Evolutionary conservation across 345 rosid genomes (phyloP), one percentile per base, ranked within the genome.

Genomic region (Bruguiera parviflora): DNA sequence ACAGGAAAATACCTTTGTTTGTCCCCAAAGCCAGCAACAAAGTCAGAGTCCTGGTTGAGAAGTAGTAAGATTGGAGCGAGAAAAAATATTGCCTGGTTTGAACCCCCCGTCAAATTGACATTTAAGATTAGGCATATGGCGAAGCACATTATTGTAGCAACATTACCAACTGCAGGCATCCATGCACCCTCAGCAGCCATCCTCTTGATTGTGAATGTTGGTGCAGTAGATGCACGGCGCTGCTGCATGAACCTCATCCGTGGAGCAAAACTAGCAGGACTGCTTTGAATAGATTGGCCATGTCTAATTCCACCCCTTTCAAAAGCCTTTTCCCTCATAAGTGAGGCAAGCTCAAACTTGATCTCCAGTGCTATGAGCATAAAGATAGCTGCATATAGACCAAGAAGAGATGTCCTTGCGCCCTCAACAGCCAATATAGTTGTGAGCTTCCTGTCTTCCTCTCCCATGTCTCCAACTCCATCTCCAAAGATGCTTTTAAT

Each of bases 1-100:
- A 96, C 98, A 2, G 99, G 99, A 87, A 96, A 96, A 67, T 96
- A 96, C 81, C 99, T 90, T 71, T 96, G 99, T 72, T 92, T 96
- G 77, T 92, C 99, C 35, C 99, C 95, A 3, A 96, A 96, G 64
- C 99, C 98, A 28, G 99, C 94, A 31, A 90, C 87, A 65, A 90
- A 92, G 77, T 96, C 97, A 1, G 98, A 89, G 79, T 96, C 99
- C 85, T 96, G 99, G 87, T 96, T 96, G 65, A 96, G 97, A 27
- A 96, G 96, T 39, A 96, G 84, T 64, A 96, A 77, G 71, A 96
- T 89, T 18, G 99, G 99, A 63, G 98, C 99, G 43, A 96, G 83
- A 85, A 96, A 86, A 82, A 96, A 96, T 72, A 96, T 90, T 47
- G 98, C 99, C 68, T 86, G 91, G 80, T 88, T 92, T 47, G 99